Base-by-base conservation (phyloP, 2,329 filamentous ascomycete genomes). In the Talaromyces sp. region DNA sequence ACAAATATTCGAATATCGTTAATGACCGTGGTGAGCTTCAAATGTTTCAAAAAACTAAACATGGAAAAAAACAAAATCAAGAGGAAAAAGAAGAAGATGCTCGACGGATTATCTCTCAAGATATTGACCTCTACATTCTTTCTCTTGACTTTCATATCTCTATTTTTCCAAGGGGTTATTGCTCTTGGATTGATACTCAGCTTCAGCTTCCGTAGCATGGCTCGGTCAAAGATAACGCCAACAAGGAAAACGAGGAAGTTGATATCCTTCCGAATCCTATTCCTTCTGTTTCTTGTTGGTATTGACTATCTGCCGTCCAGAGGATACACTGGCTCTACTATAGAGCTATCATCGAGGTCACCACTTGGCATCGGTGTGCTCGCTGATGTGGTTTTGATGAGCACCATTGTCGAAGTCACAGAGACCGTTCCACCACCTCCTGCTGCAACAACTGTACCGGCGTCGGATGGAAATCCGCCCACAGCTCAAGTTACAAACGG, bases 391-490 rank as follows among this genome's bases (percentile, higher is more conserved):
- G 39, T 65, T 9, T 35, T 60, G 7, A 22, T 65, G 6, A 65
- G 58, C 14, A 65, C 57, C 11, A 4, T 65, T n/a, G 19, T 65
- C 11, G 47, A 61, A 33, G 57, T 65, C 19, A 65, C 63, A n/a
- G 16, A 61, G 54, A 65, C 63, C 41, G 39, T 65, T 22, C 49
- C 49, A 8, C 63, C 63, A 39, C 52, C 31, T n/a, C 50, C 52
- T 22, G n/a, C 31, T 56, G 33, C n/a, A 2, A 37, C 52, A 2
- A 14, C 14, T 11, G 16, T 3, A 5, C 11, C 47, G 13, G 22
- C 47, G 16, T 13, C 47, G 8, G 49, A 52, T 33, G 49, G 8
- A 45, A 39, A 60, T 11, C 9, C 24, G 45, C 50, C 50, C 19
- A 31, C 16, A 11, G 4, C 10, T 27, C 45, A 49, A 49, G 13